Conservation (phyloP, 2,329 filamentous ascomycete genomes). For the Plectosphaerella sp. region DNA sequence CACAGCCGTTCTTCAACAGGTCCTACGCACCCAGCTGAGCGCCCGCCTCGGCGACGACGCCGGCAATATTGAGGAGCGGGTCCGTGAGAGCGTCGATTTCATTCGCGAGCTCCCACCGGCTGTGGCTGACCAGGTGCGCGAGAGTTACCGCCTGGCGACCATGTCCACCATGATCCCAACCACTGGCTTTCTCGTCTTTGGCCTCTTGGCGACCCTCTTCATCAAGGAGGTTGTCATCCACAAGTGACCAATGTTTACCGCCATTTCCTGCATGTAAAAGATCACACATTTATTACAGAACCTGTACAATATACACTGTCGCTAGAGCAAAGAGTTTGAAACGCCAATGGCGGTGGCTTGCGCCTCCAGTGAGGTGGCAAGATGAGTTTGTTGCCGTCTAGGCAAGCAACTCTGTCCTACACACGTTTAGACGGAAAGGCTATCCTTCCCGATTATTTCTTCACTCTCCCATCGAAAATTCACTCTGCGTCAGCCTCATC, state of each 20-base stretch:
- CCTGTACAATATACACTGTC: no score
- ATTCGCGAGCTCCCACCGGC: slow-evolving; percentile 60
- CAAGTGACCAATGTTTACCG: slow-evolving; percentile 14
- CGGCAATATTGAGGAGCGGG: slow-evolving; percentile 61
- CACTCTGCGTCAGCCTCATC: no score
- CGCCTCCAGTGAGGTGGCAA: no score
- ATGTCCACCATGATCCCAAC: slow-evolving; percentile 35
- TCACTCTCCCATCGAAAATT: no score
- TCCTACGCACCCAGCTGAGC: slow-evolving; percentile 53
- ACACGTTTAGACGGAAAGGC: no score
- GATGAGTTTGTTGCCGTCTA: no score
- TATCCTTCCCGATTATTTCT: no score
- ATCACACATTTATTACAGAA: no score
- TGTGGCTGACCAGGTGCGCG: slow-evolving; percentile 54
- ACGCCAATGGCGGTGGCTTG: no score
- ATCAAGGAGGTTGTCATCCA: slow-evolving; percentile 54
- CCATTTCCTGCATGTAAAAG: neutral
- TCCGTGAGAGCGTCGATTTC: slow-evolving; percentile 66
- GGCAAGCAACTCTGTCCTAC: no score
- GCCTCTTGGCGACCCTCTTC: slow-evolving; percentile 40
- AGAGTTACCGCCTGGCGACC: slow-evolving; percentile 56
- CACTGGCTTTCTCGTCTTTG: slow-evolving; percentile 27
- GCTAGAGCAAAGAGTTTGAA: neutral
- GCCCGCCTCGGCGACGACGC: slow-evolving; percentile 55
- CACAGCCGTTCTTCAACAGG: slow-evolving; percentile 68